A percentile compares a stretch with the other conserved stretches of the same genome.
phyloP scores from a whole-genome alignment of 176 grass and related monocot species.

The Oryza officinalis region DNA sequence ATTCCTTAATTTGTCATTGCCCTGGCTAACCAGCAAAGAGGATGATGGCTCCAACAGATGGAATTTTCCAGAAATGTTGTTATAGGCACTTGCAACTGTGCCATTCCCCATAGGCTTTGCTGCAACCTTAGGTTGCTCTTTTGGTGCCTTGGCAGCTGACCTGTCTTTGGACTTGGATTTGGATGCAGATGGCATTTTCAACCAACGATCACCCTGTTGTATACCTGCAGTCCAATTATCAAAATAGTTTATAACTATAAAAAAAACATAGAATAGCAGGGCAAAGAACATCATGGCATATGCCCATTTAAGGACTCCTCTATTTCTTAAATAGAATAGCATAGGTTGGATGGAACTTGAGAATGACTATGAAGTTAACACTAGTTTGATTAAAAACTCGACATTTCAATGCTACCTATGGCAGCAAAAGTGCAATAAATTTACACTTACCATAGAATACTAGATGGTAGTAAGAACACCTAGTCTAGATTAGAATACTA shows the following conservation, averaged over 20 bases:
- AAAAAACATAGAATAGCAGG: neutral
- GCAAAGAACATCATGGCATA: neutral
- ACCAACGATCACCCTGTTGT: slow-evolving; percentile 18
- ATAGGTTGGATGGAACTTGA: neutral
- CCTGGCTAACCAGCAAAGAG: slow-evolving; percentile 53
- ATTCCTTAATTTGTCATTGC: slow-evolving; percentile 64
- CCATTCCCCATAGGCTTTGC: slow-evolving; percentile 62
- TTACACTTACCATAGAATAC: neutral
- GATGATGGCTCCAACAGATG: slow-evolving; percentile 70
- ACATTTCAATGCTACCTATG: neutral
- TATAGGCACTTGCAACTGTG: slow-evolving; percentile 62
- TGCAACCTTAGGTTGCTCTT: slow-evolving; percentile 71
- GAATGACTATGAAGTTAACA: neutral
- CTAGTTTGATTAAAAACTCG: slow-evolving; percentile 6
- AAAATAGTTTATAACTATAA: slow-evolving; percentile 23
- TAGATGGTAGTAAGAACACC: slow-evolving; percentile 6
- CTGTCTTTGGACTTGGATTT: slow-evolving; percentile 90
- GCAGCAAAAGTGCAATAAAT: neutral
- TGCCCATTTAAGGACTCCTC: neutral
- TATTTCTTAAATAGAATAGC: neutral
- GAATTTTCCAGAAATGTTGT: slow-evolving; percentile 84
- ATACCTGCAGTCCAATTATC: slow-evolving; percentile 45
- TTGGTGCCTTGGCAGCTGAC: slow-evolving; percentile 60
- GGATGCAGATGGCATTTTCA: slow-evolving; percentile 81
- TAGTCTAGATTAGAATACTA: neutral